Conservation (phyloP, 176 grass and related monocot species). For the Panicum miliaceum region DNA sequence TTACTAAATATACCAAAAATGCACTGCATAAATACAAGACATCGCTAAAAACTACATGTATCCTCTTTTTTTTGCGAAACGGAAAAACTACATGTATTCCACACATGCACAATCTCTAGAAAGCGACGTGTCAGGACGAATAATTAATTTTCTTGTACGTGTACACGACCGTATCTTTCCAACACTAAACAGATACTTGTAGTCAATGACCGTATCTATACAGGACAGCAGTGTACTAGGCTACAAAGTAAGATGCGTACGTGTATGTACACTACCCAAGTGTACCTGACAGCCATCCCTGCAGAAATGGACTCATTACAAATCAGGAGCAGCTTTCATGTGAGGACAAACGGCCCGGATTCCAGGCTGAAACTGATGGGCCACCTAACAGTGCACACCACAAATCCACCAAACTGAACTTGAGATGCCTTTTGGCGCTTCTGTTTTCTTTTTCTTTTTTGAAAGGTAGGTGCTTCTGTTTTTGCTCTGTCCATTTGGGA, state of each 20-base stretch:
- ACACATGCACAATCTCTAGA: neutral
- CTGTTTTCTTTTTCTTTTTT: neutral
- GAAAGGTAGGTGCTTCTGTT: neutral
- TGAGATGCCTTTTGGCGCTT: constrained; percentile 8
- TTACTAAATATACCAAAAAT: no score
- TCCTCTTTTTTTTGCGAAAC: no score
- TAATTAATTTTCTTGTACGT: neutral
- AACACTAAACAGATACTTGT: neutral
- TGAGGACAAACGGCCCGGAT: constrained; percentile 30
- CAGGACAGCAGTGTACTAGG: neutral
- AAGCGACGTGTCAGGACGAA: neutral
- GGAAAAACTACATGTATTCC: neutral
- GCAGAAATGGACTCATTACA: constrained; percentile 12
- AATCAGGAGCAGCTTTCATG: constrained; percentile 34
- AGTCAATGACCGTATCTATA: neutral
- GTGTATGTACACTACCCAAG: neutral
- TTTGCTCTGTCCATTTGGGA: constrained; percentile 10
- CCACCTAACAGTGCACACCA: constrained; percentile 45
- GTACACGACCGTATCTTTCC: neutral
- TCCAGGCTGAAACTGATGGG: constrained; percentile 36
- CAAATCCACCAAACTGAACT: constrained; percentile 37
- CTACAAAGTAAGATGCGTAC: neutral
- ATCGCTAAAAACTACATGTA: neutral
- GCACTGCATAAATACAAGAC: no score
- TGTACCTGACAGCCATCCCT: constrained; percentile 5